These are phyloP conservation scores for Guillardia theta DNA, from an alignment of 78 protist genomes.

Conservation along the genomic window DNA sequence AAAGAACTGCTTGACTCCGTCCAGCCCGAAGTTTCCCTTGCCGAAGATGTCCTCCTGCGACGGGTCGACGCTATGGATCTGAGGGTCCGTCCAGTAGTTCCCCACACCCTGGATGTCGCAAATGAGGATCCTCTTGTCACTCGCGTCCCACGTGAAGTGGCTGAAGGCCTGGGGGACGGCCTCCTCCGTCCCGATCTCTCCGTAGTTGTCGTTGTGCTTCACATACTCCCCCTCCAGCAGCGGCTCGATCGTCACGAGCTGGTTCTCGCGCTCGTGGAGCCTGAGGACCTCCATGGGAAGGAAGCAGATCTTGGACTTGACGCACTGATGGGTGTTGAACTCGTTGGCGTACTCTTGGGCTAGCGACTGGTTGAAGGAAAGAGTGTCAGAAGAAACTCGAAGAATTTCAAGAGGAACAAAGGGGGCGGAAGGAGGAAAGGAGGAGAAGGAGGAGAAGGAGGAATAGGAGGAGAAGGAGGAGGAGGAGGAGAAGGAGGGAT, in stretches of 20 bases:
- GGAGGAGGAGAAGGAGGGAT: background rate
- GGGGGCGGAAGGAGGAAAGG: background rate
- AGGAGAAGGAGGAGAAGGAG: background rate
- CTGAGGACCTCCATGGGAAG: background rate
- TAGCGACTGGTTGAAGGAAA: background rate
- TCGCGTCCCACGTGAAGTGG: conserved; percentile 35
- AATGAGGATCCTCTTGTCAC: conserved; percentile 66
- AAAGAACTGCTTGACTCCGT: background rate
- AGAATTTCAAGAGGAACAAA: background rate
- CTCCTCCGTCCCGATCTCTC: background rate
- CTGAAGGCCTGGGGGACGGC: background rate
- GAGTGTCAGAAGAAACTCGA: background rate
- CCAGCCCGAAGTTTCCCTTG: background rate
- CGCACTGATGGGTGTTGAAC: background rate
- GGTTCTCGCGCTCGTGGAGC: background rate
- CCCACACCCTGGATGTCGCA: conserved; percentile 72
- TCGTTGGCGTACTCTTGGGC: conserved; percentile 12
- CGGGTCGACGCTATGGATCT: background rate
- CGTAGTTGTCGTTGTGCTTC: background rate
- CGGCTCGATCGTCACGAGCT: background rate
- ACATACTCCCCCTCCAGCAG: background rate
- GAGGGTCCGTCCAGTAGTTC: background rate
- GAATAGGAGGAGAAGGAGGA: background rate
- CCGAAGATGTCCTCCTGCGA: background rate
- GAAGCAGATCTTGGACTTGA: background rate